These are phyloP conservation scores for Tuber magnatum DNA, from an alignment of 495 filamentous ascomycete species.

Conservation along the genomic window DNA sequence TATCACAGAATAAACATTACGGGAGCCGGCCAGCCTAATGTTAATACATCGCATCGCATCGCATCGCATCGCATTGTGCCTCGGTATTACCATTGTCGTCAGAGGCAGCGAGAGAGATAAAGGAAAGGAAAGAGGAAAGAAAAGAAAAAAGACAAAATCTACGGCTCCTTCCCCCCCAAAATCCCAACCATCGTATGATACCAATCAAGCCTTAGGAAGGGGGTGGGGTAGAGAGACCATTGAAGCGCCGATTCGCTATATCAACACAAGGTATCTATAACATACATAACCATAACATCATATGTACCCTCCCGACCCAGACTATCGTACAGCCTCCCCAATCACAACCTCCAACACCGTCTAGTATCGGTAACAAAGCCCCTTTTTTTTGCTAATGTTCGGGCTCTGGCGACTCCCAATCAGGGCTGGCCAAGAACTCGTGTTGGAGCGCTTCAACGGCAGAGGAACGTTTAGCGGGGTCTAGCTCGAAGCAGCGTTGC, in stretches of 20 bases:
- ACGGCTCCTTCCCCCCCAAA: neutral
- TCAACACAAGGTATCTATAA: conserved; percentile 6
- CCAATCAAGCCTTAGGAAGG: neutral
- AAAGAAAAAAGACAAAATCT: neutral
- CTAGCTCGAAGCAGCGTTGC: conserved; percentile 61
- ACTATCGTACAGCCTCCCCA: neutral
- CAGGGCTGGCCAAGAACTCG: conserved; percentile 55
- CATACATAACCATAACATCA: neutral
- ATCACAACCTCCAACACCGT: neutral
- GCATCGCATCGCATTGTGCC: neutral
- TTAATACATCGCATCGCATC: neutral
- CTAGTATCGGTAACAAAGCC: neutral
- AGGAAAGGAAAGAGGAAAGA: neutral
- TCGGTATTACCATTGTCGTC: neutral
- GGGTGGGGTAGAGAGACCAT: neutral
- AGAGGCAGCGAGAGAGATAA: neutral
- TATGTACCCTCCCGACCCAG: neutral
- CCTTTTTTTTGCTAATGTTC: neutral
- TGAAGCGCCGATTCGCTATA: neutral
- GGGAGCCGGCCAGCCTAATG: neutral
- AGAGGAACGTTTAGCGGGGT: conserved; percentile 63
- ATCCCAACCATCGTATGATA: neutral
- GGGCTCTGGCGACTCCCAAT: conserved; percentile 1
- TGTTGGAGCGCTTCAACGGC: conserved; percentile 65
- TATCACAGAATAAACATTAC: neutral